Evolutionary conservation across 345 rosid species (phyloP).

Genomic region (Acer saccharum): DNA sequence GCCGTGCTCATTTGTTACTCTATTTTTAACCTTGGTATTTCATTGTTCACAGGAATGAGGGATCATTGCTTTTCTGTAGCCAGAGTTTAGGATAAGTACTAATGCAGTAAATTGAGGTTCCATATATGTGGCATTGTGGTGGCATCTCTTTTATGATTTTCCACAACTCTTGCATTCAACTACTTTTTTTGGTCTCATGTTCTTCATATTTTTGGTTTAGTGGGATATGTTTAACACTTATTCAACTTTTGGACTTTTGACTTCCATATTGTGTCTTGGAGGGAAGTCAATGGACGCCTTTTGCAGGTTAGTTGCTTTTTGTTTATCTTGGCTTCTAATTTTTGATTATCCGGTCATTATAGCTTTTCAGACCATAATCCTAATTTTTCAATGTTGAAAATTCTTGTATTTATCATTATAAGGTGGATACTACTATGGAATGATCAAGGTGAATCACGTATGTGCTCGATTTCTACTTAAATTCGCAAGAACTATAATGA

Average conservation of each 20-base stretch:
- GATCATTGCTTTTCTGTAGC: no score
- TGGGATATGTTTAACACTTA: constrained; percentile 10
- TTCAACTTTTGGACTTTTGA: constrained; percentile 19
- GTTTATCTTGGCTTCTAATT: constrained; percentile 17
- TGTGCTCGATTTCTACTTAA: constrained; percentile 21
- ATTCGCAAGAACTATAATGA: constrained; percentile 13
- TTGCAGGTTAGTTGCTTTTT: constrained; percentile 64
- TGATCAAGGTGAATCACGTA: constrained; percentile 98
- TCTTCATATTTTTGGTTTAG: constrained; percentile 9
- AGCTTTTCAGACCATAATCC: constrained; percentile 13
- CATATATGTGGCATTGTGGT: not conserved
- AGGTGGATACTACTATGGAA: constrained; percentile 95
- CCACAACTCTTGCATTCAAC: not conserved
- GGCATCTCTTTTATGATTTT: not conserved
- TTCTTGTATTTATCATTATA: constrained; percentile 3
- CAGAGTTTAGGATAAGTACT: no score
- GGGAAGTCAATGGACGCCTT: constrained; percentile 95
- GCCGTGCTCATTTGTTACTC: no score
- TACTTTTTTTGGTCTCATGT: not conserved
- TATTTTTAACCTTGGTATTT: no score
- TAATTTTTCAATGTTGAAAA: constrained; percentile 2
- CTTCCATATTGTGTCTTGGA: constrained; percentile 87
- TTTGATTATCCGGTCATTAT: not conserved
- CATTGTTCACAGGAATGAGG: no score
- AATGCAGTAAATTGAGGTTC: not conserved